Evolutionary conservation across 2,329 filamentous ascomycete species (phyloP), one percentile per base, ranked within the genome.

Genomic region (Aspergillus novoparasiticus): DNA sequence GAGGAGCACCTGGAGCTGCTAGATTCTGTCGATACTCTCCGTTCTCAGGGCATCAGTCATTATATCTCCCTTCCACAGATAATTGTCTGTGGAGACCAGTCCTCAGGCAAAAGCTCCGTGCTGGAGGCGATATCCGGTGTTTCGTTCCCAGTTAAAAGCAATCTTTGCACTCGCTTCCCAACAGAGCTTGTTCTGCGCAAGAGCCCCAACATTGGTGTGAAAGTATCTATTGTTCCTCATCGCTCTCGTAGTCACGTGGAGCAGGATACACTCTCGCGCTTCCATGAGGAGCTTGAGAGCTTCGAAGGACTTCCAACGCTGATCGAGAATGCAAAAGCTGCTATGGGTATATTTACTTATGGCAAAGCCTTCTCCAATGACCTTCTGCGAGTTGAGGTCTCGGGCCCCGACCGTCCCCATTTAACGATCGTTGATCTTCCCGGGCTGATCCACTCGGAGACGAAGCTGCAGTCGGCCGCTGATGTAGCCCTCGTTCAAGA

Each of bases 61-160:
- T 82, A 84, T 72, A 78, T 85, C 68, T 81, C 82, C 54, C 79
- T 88, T 0, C 86, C 86, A 0, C 86, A 89, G 69, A 85, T 89
- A 41, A 86, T 89, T 54, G 86, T 89, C 28, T 87, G 87, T 39
- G 87, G 87, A 34, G 86, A 89, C 71, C 86, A 89, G 73, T 88
- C 86, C 1, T 84, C 86, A 6, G 87, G 87, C 23, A 89, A 89
- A 73, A 87, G 84, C 67, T 89, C 86, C 0, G 73, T 76, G 14
- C 81, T 89, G 2, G 86, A 89, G 69, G 86, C 86, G n/a, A 80
- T 90, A 43, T 88, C 86, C 0, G 85, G 86, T 28, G 86, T 87
- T 11, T 83, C 84, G 0, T 89, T 90, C 53, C 87, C 87, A 0
- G 79, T 84, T 60, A 85, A 86, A 64, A 85, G 85, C 57, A 85